Evolutionary conservation across 176 grass and related monocot species (phyloP).

Genomic region (Avena insularis): DNA sequence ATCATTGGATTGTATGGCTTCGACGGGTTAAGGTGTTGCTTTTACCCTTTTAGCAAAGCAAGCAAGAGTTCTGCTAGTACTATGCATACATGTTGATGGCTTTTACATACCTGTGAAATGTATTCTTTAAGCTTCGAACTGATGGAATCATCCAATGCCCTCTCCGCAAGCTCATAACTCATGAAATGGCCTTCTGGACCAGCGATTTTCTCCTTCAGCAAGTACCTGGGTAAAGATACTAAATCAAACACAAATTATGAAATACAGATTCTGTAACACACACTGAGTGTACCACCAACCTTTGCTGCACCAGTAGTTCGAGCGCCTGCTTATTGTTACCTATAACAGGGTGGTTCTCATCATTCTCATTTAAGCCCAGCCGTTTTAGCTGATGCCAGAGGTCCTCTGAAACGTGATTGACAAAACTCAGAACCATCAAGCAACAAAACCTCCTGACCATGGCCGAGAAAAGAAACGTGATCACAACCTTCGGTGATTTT

Average conservation of each 20-base stretch:
- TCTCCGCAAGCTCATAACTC: constrained; percentile 90
- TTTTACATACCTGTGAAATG: constrained; percentile 70
- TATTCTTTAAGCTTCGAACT: constrained; percentile 66
- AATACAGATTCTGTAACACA: neutral
- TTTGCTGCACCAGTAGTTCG: constrained; percentile 84
- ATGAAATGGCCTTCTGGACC: constrained; percentile 78
- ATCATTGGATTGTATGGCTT: neutral
- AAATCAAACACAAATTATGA: constrained; percentile 13
- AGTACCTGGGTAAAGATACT: constrained; percentile 59
- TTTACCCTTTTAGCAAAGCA: too few species aligned
- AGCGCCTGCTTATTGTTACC: constrained; percentile 82
- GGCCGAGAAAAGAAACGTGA: neutral
- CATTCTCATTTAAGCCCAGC: constrained; percentile 69
- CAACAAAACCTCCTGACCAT: neutral
- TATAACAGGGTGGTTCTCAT: constrained; percentile 60
- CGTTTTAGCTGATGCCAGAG: constrained; percentile 85
- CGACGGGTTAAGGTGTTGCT: neutral
- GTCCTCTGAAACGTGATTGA: constrained; percentile 60
- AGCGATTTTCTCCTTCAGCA: constrained; percentile 85
- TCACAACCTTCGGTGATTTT: constrained; percentile 75
- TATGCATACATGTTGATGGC: neutral
- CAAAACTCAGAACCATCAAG: neutral
- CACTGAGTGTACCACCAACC: constrained; percentile 45
- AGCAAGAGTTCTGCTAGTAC: neutral
- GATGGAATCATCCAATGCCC: constrained; percentile 79